Evolutionary conservation across 768 basidiomycete genomes (phyloP).

Genomic region (Boletus huronensis): DNA sequence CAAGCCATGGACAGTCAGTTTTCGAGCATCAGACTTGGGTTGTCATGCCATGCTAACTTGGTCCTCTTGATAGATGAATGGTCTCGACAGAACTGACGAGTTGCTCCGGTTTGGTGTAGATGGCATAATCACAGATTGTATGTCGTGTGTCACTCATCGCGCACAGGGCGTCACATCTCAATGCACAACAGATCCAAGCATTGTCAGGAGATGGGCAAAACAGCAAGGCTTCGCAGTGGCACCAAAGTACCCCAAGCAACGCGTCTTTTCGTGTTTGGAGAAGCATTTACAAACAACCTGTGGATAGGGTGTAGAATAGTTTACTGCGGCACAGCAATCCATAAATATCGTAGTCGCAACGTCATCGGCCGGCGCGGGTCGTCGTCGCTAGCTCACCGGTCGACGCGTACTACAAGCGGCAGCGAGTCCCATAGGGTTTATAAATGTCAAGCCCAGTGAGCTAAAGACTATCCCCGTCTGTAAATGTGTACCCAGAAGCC

Average conservation of each 20-base stretch:
- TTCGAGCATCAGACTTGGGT: not conserved
- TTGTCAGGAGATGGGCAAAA: conserved; percentile 54
- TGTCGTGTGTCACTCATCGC: conserved; percentile 4
- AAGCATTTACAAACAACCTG: conserved; percentile 33
- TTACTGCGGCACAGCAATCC: not conserved
- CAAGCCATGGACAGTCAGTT: conserved; percentile 71
- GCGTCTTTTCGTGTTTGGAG: conserved; percentile 60
- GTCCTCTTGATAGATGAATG: conserved; percentile 47
- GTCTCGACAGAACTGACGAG: conserved; percentile 57
- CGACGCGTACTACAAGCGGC: conserved; percentile 21
- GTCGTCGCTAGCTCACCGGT: not conserved
- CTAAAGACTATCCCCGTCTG: not conserved
- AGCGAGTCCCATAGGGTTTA: not conserved
- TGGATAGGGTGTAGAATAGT: not conserved
- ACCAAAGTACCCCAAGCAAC: conserved; percentile 54
- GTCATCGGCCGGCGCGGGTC: conserved; percentile 1
- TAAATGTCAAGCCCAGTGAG: conserved; percentile 1
- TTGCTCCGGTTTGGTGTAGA: conserved; percentile 61
- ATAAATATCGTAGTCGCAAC: not conserved
- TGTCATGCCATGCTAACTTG: not conserved
- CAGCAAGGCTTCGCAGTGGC: conserved; percentile 51
- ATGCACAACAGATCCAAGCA: conserved; percentile 43
- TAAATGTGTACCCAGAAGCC: conserved; percentile 17
- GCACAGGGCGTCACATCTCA: not conserved
- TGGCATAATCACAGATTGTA: conserved; percentile 76